Evolutionary conservation across 2,329 filamentous ascomycete genomes (phyloP).

Genomic region (Dissoconium aciculare): DNA sequence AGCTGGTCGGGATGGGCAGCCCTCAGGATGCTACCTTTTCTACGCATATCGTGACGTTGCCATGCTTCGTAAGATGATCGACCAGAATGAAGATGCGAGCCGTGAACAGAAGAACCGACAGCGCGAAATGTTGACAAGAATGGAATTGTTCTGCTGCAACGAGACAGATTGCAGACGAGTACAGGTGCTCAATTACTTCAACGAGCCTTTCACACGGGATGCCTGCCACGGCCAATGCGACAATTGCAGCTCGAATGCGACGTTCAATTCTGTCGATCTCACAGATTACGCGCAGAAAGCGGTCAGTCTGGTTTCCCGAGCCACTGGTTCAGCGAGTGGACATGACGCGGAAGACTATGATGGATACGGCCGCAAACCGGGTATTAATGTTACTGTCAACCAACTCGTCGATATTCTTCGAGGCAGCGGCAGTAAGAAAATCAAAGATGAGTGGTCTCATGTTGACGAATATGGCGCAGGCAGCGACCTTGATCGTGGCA

Average conservation of each 20-base stretch:
- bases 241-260: slow-evolving; percentile 63
- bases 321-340: neutral
- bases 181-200: slow-evolving; percentile 88
- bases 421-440: slow-evolving; percentile 49
- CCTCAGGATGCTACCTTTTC: slow-evolving; percentile 79
- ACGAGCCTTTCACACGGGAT: slow-evolving; percentile 58
- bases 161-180: slow-evolving; percentile 71
- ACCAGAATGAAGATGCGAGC: slow-evolving; percentile 59
- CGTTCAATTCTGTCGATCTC: slow-evolving; percentile 62
- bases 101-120: slow-evolving; percentile 71
- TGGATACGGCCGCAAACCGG: neutral
- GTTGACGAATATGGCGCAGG: slow-evolving; percentile 52
- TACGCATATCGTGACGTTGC: slow-evolving; percentile 68
- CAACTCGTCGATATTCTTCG: slow-evolving; percentile 76
- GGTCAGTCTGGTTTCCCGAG: slow-evolving; percentile 47
- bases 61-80: slow-evolving; percentile 65
- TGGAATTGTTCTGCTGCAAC: slow-evolving; percentile 83
- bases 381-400: slow-evolving; percentile 50
- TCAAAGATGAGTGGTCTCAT: slow-evolving; percentile 39
- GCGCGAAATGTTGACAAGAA: slow-evolving; percentile 66
- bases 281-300: slow-evolving; percentile 58
- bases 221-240: slow-evolving; percentile 69
- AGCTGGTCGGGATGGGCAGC: slow-evolving; percentile 77
- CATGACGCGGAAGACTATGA: neutral
- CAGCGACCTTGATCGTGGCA: slow-evolving; percentile 53